These are phyloP conservation scores for Hibiscus trionum DNA, from an alignment of 345 rosid genomes.

Conservation along the genomic window DNA sequence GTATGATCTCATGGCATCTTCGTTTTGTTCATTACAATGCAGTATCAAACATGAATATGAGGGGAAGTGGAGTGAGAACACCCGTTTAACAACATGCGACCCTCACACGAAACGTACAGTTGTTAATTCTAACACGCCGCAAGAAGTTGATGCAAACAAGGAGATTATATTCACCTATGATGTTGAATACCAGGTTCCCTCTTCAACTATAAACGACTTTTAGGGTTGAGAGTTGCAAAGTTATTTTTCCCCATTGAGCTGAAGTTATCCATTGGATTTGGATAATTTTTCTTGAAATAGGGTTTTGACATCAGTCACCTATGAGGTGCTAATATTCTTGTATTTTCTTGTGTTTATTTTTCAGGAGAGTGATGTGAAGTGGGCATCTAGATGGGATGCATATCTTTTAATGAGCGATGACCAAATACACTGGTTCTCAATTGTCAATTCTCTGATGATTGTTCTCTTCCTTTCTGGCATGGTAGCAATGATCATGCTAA, in stretches of 20 bases:
- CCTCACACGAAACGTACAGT: constrained; percentile 69
- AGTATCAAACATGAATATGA: constrained; percentile 85
- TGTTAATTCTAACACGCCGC: constrained; percentile 78
- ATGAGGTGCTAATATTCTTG: constrained; percentile 6
- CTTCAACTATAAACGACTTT: not conserved
- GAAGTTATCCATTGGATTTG: not conserved
- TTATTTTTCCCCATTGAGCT: not conserved
- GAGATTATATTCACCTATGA: constrained; percentile 88
- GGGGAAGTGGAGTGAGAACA: constrained; percentile 67
- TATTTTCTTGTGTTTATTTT: constrained; percentile 6
- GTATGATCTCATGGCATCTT: not conserved
- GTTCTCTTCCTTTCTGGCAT: constrained; percentile 79
- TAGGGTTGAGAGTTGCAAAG: not conserved
- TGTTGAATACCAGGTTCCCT: constrained; percentile 76
- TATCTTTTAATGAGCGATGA: constrained; percentile 65
- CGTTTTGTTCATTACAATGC: constrained; percentile 6
- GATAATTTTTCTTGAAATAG: not conserved
- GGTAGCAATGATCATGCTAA: constrained; percentile 80
- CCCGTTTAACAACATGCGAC: constrained; percentile 80
- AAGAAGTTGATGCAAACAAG: constrained; percentile 67
- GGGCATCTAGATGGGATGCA: constrained; percentile 92
- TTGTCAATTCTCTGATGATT: constrained; percentile 77
- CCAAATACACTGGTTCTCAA: constrained; percentile 78
- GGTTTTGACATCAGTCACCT: not conserved
- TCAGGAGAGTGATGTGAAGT: constrained; percentile 77